These are phyloP conservation scores for Irpex rosettiformis DNA, from an alignment of 1,284 basidiomycete genomes.

Conservation along the genomic window DNA sequence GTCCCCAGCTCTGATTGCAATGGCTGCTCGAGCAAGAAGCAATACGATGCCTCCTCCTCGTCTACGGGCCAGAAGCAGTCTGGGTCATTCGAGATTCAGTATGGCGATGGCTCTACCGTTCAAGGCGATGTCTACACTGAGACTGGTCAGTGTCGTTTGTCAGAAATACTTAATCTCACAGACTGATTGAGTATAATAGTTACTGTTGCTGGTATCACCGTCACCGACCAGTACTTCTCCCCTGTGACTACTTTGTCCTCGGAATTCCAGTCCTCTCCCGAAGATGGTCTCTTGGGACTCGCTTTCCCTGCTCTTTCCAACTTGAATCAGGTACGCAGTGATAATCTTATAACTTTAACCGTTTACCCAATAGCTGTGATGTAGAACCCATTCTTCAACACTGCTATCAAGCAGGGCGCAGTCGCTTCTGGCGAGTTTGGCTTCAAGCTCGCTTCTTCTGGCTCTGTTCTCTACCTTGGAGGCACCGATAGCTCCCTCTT, in stretches of 20 bases:
- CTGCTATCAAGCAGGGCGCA: constrained; percentile 33
- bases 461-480: constrained; percentile 51
- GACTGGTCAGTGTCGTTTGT: constrained; percentile 27
- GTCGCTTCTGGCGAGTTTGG: constrained; percentile 38
- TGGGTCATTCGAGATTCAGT: constrained; percentile 41
- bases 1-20: constrained; percentile 8
- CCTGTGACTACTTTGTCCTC: constrained; percentile 25
- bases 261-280: constrained; percentile 21
- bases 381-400: constrained; percentile 38
- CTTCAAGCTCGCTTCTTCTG: constrained; percentile 44
- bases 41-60: constrained; percentile 32
- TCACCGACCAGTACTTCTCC: constrained; percentile 24
- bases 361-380: background rate
- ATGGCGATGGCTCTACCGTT: constrained; percentile 53
- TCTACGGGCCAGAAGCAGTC: constrained; percentile 31
- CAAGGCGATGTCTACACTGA: constrained; percentile 51
- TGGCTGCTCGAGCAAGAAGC: constrained; percentile 12
- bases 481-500: constrained; percentile 36
- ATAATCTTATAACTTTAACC: background rate
- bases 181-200: constrained; percentile 18
- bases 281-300: constrained; percentile 29
- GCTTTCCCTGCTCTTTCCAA: constrained; percentile 27
- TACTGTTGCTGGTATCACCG: constrained; percentile 21
- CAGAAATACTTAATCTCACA: background rate
- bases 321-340: constrained; percentile 16